These are phyloP conservation scores for Flaveria trinervia DNA, from an alignment of 129 eudicot genomes.

Conservation along the genomic window DNA sequence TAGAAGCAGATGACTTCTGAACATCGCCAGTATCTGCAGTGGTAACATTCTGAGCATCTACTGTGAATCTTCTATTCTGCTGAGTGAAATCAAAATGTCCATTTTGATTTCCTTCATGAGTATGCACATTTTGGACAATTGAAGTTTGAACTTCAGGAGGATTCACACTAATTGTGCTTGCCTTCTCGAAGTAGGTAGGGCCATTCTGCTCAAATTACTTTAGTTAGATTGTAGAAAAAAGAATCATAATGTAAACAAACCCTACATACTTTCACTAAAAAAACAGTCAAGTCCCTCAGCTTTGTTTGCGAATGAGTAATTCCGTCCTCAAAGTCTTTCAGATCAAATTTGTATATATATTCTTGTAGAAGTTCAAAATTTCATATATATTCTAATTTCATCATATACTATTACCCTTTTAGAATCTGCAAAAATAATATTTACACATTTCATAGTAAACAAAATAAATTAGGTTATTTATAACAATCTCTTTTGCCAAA, in stretches of 20 bases:
- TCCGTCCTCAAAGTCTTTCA: not conserved
- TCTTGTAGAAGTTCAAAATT: not conserved
- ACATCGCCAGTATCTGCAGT: constrained; percentile 26
- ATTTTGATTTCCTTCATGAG: constrained; percentile 31
- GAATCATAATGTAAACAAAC: not conserved
- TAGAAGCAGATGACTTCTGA: constrained; percentile 23
- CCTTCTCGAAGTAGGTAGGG: constrained; percentile 50
- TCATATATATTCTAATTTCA: not conserved
- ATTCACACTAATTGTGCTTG: constrained; percentile 38
- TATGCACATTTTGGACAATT: constrained; percentile 36
- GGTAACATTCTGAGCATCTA: constrained; percentile 38
- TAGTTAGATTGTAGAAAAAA: constrained; percentile 10
- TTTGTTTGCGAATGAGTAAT: not conserved
- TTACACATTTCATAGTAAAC: not conserved
- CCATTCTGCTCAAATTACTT: constrained; percentile 54
- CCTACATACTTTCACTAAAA: not conserved
- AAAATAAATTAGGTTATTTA: no score
- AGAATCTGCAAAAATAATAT: not conserved
- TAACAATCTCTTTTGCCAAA: not conserved
- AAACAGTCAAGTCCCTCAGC: not conserved
- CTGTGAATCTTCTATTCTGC: constrained; percentile 48
- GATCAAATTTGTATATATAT: not conserved
- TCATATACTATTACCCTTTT: not conserved
- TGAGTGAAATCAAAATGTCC: constrained; percentile 31
- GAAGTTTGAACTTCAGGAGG: constrained; percentile 48